Base-by-base conservation (phyloP, 2,329 filamentous ascomycete genomes). In the Polychaeton citri region DNA sequence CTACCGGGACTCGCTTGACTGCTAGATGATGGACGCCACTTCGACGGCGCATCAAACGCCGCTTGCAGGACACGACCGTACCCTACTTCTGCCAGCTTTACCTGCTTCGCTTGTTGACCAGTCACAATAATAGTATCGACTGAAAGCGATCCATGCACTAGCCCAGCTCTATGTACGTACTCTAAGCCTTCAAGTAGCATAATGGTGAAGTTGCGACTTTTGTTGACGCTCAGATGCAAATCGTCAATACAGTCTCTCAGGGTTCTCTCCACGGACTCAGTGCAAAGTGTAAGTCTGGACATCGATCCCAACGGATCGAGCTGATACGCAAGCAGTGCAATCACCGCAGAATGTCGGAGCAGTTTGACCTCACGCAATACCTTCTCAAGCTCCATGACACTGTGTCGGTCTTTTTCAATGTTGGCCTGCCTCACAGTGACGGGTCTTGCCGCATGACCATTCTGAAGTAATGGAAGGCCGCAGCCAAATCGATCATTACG, bases 141-240 rank as follows among this genome's bases (percentile, higher is more conserved):
- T 10, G 33, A 47, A 15, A 57, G 33, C n/a, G 38, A 46, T 3
- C 54, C 53, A 33, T 96, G 90, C 17, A 84, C 68, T 38, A 95
- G 69, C 15, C 85, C 85, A 52, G 82, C 79, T 44, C 80, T 79
- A 59, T 96, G 88, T 35, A 93, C 74, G 54, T 81, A 93, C 39
- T 85, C 81, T 19, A 98, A 65, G 0, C 80, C 90, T 60, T 95
- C 85, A 18, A 98, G 71, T 13, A 98, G 68, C 50, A 94, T 85
- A 40, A 87, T 76, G n/a, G 85, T 90, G 80, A 86, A 96, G 17
- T 83, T 78, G 36, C 86, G 79, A 31, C 87, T 78, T 53, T 79
- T 87, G 7, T 28, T 28, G 5, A 15, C 24, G 43, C 74, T 73
- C 35, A 82, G 72, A 30, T 80, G 74, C 34, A 95, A 64, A 19